phyloP scores from a whole-genome alignment of 768 basidiomycete genomes.

The Ramaria sp. region DNA sequence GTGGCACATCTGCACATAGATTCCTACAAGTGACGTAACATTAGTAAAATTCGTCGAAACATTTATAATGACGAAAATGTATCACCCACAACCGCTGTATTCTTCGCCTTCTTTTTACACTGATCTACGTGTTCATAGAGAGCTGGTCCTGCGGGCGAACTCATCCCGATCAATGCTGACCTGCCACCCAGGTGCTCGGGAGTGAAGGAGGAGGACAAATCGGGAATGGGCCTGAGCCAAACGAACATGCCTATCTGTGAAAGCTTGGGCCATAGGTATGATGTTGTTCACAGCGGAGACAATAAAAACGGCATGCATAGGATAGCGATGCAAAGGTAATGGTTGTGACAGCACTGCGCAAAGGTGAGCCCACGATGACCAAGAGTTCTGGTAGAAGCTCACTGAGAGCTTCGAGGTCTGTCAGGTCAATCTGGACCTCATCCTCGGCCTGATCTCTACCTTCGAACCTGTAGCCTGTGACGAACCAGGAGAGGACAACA shows the following conservation, averaged over 20 bases:
- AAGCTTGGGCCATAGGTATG: slow-evolving; percentile 15
- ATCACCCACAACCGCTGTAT: too few species aligned
- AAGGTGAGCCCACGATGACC: not conserved
- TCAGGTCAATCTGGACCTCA: slow-evolving; percentile 38
- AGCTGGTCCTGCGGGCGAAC: slow-evolving; percentile 13
- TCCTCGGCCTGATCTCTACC: slow-evolving; percentile 28
- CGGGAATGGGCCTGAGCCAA: slow-evolving; percentile 53
- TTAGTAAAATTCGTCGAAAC: too few species aligned
- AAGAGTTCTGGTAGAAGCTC: slow-evolving; percentile 20
- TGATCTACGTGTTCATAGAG: slow-evolving; percentile 23
- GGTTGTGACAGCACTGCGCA: slow-evolving; percentile 52
- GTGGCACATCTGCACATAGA: not conserved
- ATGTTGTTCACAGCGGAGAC: slow-evolving; percentile 40
- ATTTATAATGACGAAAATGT: too few species aligned
- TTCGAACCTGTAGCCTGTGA: slow-evolving; percentile 46
- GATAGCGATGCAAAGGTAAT: slow-evolving; percentile 58
- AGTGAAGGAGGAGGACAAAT: slow-evolving; percentile 63
- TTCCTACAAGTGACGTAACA: too few species aligned
- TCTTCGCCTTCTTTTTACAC: too few species aligned
- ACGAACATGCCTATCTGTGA: slow-evolving; percentile 6
- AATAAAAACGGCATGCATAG: slow-evolving; percentile 51
- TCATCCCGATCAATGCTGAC: slow-evolving; percentile 35
- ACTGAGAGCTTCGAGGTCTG: slow-evolving; percentile 59
- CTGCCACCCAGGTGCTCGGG: slow-evolving; percentile 41
- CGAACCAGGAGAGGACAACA: slow-evolving; percentile 34